Evolutionary conservation across 164 flowering plant genomes (phyloP).

Genomic region (Litsea cubeba): DNA sequence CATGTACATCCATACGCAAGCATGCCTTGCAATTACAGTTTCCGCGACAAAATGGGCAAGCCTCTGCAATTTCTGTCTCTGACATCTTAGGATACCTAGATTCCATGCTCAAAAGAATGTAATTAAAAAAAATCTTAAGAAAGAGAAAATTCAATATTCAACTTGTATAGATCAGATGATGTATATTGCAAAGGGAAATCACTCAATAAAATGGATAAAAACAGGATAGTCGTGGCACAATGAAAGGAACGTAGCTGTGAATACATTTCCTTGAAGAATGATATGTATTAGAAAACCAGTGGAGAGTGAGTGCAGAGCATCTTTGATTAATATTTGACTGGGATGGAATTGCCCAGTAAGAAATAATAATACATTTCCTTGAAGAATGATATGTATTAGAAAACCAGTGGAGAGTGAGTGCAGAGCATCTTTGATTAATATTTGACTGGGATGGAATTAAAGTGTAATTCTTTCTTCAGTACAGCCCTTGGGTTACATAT

Average conservation of each 20-base stretch:
- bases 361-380: no score
- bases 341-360: no score
- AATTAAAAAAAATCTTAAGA: neutral
- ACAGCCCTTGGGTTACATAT: no score
- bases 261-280: neutral
- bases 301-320: no score
- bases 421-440: no score
- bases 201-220: neutral
- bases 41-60: conserved; percentile 21
- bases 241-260: neutral
- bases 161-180: neutral
- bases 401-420: no score
- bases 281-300: no score
- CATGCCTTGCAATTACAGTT: conserved; percentile 24
- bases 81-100: conserved; percentile 17
- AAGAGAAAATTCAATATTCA: neutral
- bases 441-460: no score
- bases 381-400: no score
- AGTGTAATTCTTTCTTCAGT: no score
- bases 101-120: neutral
- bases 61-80: conserved; percentile 6
- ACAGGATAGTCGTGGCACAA: neutral
- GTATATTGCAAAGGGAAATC: neutral
- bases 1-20: conserved; percentile 5
- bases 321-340: no score